A percentile compares a stretch with the other conserved stretches of the same genome.
These are phyloP conservation scores for Fragilaria crotonensis DNA, from an alignment of 108 stramenopile species.

Conservation along the genomic window DNA sequence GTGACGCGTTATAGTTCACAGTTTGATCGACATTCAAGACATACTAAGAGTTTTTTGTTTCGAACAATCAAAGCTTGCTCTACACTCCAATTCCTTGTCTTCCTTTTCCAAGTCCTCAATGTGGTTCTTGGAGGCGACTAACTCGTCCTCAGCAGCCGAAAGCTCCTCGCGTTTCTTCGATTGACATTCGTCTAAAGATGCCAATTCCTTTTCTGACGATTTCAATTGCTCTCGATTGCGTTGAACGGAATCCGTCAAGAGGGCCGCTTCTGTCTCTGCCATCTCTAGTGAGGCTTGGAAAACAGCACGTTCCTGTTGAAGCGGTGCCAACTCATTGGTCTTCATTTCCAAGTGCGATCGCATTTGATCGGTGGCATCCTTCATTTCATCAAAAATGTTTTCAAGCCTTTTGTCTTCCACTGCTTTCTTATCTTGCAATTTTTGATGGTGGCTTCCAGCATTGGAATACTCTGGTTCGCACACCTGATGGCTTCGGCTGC, in stretches of 20 bases:
- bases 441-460: constrained; percentile 53
- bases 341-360: constrained; percentile 80
- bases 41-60: constrained; percentile 52
- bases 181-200: constrained; percentile 49
- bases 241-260: constrained; percentile 69
- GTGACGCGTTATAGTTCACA: no score
- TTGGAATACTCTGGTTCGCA: constrained; percentile 59
- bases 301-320: constrained; percentile 71
- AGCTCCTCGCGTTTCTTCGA: constrained; percentile 42
- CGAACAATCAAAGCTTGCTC: constrained; percentile 32
- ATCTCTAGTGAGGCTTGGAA: constrained; percentile 72
- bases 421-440: constrained; percentile 29
- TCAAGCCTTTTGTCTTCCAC: constrained; percentile 73
- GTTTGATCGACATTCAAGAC: no score
- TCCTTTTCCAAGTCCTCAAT: constrained; percentile 47
- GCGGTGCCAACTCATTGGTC: constrained; percentile 77
- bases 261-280: constrained; percentile 71
- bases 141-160: constrained; percentile 28
- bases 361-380: constrained; percentile 69
- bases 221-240: constrained; percentile 66
- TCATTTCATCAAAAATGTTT: constrained; percentile 67
- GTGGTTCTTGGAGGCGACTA: constrained; percentile 36
- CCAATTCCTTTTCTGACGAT: constrained; percentile 69
- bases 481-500: constrained; percentile 35
- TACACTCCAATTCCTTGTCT: constrained; percentile 39